These are phyloP conservation scores for Collybia mongolica DNA, from an alignment of 768 basidiomycete genomes.

Conservation along the genomic window DNA sequence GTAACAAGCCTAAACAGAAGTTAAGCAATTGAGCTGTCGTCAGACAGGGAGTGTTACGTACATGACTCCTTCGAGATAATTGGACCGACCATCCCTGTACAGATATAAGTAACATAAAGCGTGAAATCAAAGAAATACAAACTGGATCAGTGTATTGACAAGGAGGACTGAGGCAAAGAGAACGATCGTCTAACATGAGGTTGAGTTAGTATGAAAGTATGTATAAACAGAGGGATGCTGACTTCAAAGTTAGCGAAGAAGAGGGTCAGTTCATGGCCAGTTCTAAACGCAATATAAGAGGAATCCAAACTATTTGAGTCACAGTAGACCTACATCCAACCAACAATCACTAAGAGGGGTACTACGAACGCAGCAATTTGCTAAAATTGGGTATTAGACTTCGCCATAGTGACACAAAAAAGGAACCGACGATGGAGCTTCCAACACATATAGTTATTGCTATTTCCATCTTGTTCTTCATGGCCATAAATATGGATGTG, in stretches of 20 bases:
- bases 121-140: constrained; percentile 21
- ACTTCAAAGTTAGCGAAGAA: constrained; percentile 90
- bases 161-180: constrained; percentile 88
- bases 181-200: constrained; percentile 58
- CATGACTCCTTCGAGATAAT: constrained; percentile 94
- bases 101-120: constrained; percentile 1
- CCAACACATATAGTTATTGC: constrained; percentile 82
- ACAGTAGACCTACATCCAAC: constrained; percentile 67
- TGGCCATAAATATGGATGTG: constrained; percentile 86
- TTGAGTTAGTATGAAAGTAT: not conserved
- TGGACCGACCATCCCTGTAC: constrained; percentile 74
- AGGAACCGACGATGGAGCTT: constrained; percentile 67
- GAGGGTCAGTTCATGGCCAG: constrained; percentile 70
- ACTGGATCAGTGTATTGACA: constrained; percentile 81
- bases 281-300: constrained; percentile 29
- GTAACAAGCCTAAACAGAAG: constrained; percentile 49
- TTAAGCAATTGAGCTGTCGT: constrained; percentile 25
- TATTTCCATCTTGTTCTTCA: constrained; percentile 61
- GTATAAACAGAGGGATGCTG: constrained; percentile 7
- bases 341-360: constrained; percentile 83
- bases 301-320: constrained; percentile 13
- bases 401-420: not conserved
- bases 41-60: constrained; percentile 19
- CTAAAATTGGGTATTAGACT: constrained; percentile 28
- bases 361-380: constrained; percentile 88